Percentiles rank a stretch among this genome's conserved stretches.
Evolutionary conservation across 371 early-diverging fungal genomes (phyloP).

Genomic region (Phascolomyces articulosus): DNA sequence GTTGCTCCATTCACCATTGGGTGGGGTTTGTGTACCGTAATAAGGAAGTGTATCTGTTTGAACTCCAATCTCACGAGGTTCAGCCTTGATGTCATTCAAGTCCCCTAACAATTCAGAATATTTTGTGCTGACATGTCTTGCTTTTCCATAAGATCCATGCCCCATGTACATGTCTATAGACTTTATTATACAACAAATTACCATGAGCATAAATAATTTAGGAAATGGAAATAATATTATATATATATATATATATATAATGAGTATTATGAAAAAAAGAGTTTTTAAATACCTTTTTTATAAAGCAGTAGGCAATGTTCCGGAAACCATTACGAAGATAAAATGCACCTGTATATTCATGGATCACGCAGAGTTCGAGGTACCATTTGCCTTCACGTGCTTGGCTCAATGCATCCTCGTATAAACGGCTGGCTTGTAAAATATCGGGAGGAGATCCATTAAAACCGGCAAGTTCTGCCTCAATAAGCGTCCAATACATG

Average conservation of each 20-base stretch:
- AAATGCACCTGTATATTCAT: constrained; percentile 44
- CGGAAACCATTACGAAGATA: constrained; percentile 36
- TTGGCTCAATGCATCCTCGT: constrained; percentile 42
- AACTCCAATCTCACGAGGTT: constrained; percentile 29
- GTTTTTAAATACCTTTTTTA: constrained; percentile 27
- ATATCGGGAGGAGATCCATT: constrained; percentile 12
- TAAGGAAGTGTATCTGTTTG: constrained; percentile 37
- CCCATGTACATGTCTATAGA: constrained; percentile 26
- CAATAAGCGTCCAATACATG: constrained; percentile 38
- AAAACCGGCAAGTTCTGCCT: constrained; percentile 2
- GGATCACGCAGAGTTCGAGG: constrained; percentile 34
- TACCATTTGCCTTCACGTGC: constrained; percentile 35
- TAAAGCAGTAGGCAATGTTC: constrained; percentile 37
- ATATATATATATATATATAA: too few relatives aligned
- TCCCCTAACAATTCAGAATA: constrained; percentile 21
- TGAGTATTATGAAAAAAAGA: neutral
- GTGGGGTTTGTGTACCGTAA: neutral
- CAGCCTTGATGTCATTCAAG: constrained; percentile 29
- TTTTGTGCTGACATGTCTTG: constrained; percentile 29
- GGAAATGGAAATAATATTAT: too few relatives aligned
- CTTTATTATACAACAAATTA: too few relatives aligned
- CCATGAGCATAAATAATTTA: too few relatives aligned
- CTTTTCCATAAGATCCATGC: constrained; percentile 44
- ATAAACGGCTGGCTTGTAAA: constrained; percentile 22
- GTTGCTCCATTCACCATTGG: too few relatives aligned